These are phyloP conservation scores for Chytriomyces hyalinus DNA, from an alignment of 192 early-diverging fungal genomes.

Conservation along the genomic window DNA sequence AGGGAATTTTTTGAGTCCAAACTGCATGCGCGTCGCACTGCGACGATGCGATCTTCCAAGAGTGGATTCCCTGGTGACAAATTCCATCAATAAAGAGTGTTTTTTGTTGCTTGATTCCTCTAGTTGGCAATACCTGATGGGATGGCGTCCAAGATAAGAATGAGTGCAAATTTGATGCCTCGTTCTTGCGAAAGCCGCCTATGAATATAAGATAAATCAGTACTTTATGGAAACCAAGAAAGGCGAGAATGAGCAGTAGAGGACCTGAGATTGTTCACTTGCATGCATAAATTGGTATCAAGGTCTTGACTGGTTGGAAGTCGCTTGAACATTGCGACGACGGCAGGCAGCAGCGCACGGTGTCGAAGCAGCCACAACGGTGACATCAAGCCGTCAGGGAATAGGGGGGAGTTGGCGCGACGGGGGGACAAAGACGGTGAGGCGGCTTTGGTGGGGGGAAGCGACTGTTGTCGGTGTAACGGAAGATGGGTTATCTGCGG, in stretches of 20 bases:
- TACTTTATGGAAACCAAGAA: neutral
- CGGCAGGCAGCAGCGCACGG: slow-evolving; percentile 63
- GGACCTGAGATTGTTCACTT: neutral
- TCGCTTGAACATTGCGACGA: slow-evolving; percentile 63
- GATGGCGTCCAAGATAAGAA: slow-evolving; percentile 64
- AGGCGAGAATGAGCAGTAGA: too few species aligned
- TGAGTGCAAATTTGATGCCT: slow-evolving; percentile 74
- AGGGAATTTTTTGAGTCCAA: slow-evolving; percentile 73
- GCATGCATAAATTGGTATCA: neutral
- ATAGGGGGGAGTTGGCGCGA: slow-evolving; percentile 68
- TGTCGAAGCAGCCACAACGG: slow-evolving; percentile 74
- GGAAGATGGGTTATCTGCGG: too few species aligned
- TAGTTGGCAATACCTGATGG: slow-evolving; percentile 27
- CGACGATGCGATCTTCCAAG: slow-evolving; percentile 71
- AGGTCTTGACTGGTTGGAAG: neutral
- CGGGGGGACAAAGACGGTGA: slow-evolving; percentile 69
- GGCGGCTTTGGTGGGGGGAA: neutral
- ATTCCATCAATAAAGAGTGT: too few species aligned
- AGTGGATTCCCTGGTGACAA: slow-evolving; percentile 55
- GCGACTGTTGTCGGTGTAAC: neutral
- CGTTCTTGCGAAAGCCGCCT: slow-evolving; percentile 69
- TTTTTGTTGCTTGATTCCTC: too few species aligned
- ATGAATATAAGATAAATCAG: slow-evolving; percentile 1
- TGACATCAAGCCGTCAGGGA: slow-evolving; percentile 84
- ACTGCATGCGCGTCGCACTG: slow-evolving; percentile 70